Evolutionary conservation across 1,139 yeast species (phyloP).

Genomic region (Ogataea hybrid): DNA sequence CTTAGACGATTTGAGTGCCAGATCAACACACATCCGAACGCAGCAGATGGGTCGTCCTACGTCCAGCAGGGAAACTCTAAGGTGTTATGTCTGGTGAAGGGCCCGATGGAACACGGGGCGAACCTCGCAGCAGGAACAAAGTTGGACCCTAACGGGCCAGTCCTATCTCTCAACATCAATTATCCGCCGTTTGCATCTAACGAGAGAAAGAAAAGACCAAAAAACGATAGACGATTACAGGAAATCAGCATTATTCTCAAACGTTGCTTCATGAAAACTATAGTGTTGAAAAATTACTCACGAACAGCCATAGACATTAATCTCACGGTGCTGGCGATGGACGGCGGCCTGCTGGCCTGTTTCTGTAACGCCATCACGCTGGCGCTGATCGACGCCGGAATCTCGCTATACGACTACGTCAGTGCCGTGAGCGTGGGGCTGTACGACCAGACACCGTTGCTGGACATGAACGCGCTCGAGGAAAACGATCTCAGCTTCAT

Average conservation of each 20-base stretch:
- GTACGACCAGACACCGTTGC: slow-evolving; percentile 61
- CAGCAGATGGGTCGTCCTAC: slow-evolving; percentile 90
- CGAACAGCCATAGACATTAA: slow-evolving; percentile 74
- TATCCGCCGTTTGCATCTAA: slow-evolving; percentile 80
- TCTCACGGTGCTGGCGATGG: slow-evolving; percentile 80
- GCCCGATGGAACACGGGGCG: slow-evolving; percentile 79
- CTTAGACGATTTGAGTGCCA: slow-evolving; percentile 77
- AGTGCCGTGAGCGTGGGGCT: slow-evolving; percentile 79
- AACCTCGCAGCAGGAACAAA: slow-evolving; percentile 38
- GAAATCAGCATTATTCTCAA: slow-evolving; percentile 76
- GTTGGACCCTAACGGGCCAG: slow-evolving; percentile 38
- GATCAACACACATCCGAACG: slow-evolving; percentile 81
- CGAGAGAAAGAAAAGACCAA: slow-evolving; percentile 67
- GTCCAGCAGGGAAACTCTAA: slow-evolving; percentile 93
- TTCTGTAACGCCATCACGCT: slow-evolving; percentile 86
- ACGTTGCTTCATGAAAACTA: slow-evolving; percentile 77
- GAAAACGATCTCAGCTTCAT: slow-evolving; percentile 79
- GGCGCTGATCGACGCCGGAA: slow-evolving; percentile 93
- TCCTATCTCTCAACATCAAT: slow-evolving; percentile 59
- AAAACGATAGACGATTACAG: slow-evolving; percentile 66
- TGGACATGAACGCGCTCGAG: slow-evolving; percentile 81
- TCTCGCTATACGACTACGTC: slow-evolving; percentile 90
- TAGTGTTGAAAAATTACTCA: slow-evolving; percentile 74
- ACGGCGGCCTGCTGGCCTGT: slow-evolving; percentile 82
- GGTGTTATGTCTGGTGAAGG: slow-evolving; percentile 80